Percentiles rank a stretch among this genome's conserved stretches.
These are phyloP conservation scores for Blastobotrys mokoenaii DNA, from an alignment of 805 yeast species.

Conservation along the genomic window DNA sequence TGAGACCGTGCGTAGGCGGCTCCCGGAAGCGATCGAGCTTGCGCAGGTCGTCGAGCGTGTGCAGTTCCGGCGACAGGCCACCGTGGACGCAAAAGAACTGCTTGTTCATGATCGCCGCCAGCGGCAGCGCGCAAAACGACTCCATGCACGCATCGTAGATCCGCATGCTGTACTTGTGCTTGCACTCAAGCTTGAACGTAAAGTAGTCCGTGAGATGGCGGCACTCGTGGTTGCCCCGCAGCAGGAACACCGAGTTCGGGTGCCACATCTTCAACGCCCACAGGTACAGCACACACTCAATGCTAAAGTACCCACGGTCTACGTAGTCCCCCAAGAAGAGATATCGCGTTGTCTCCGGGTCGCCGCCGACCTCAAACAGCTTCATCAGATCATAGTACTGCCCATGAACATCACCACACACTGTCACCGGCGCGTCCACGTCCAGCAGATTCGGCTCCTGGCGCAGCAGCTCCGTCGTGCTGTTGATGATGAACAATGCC, in stretches of 20 bases:
- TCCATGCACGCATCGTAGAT: constrained; percentile 67
- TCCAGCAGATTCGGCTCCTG: constrained; percentile 71
- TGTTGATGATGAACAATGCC: constrained; percentile 53
- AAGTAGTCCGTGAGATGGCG: constrained; percentile 88
- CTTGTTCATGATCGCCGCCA: constrained; percentile 87
- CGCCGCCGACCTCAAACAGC: constrained; percentile 88
- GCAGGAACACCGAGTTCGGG: constrained; percentile 66
- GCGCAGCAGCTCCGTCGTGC: constrained; percentile 55
- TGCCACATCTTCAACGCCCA: constrained; percentile 72
- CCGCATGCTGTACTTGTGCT: constrained; percentile 61
- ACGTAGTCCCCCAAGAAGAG: constrained; percentile 90
- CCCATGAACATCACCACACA: constrained; percentile 97
- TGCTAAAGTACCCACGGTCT: constrained; percentile 85
- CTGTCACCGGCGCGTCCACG: constrained; percentile 89
- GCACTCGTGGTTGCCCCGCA: constrained; percentile 94
- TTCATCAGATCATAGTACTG: constrained; percentile 87
- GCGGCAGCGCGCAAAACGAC: constrained; percentile 80
- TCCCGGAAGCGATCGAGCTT: constrained; percentile 74
- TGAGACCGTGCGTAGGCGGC: constrained; percentile 87
- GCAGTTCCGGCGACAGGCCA: constrained; percentile 82
- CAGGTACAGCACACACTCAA: constrained; percentile 60
- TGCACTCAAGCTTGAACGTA: constrained; percentile 85
- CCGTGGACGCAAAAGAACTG: constrained; percentile 97
- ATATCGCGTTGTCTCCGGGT: constrained; percentile 68
- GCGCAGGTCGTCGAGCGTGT: constrained; percentile 57